A percentile compares a stretch with the other conserved stretches of the same genome.
These are phyloP conservation scores for Pleurotus eryngii DNA, from an alignment of 768 basidiomycete species.

Conservation along the genomic window DNA sequence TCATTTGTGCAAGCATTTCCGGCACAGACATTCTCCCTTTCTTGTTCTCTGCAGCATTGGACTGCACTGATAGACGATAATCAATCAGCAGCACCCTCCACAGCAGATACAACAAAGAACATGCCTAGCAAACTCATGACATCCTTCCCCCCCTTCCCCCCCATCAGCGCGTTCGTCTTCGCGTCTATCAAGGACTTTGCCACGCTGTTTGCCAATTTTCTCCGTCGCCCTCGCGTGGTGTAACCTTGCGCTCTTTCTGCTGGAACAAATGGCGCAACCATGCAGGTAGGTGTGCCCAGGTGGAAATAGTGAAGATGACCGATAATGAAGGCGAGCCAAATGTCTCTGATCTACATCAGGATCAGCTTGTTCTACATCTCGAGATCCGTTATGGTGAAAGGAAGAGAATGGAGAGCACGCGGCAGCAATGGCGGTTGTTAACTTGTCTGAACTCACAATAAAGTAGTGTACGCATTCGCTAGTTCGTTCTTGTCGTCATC, in stretches of 20 bases:
- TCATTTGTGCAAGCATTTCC: slow-evolving; percentile 16
- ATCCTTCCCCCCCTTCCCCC: slow-evolving; percentile 49
- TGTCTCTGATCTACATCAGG: slow-evolving; percentile 34
- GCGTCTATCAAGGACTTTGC: slow-evolving; percentile 43
- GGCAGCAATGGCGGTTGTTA: slow-evolving; percentile 14
- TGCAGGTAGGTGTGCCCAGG: slow-evolving; percentile 32
- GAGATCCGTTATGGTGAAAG: not conserved
- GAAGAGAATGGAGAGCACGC: not conserved
- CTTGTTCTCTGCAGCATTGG: slow-evolving; percentile 16
- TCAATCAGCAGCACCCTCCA: not conserved
- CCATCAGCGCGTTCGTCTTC: slow-evolving; percentile 44
- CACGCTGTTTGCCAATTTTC: slow-evolving; percentile 40
- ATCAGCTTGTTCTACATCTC: not conserved
- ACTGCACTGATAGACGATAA: slow-evolving; percentile 13
- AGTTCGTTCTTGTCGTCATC: slow-evolving; percentile 12
- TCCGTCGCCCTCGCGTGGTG: slow-evolving; percentile 45
- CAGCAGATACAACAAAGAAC: not conserved
- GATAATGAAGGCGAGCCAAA: slow-evolving; percentile 44
- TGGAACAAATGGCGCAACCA: slow-evolving; percentile 44
- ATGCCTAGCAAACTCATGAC: slow-evolving; percentile 1
- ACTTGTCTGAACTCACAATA: not conserved
- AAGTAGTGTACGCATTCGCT: too few species aligned
- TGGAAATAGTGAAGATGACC: slow-evolving; percentile 46
- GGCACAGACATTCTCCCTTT: slow-evolving; percentile 14
- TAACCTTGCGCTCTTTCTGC: slow-evolving; percentile 34